Evolutionary conservation across 306 rosid genomes (phyloP).

Genomic region (Cyamopsis tetragonoloba): DNA sequence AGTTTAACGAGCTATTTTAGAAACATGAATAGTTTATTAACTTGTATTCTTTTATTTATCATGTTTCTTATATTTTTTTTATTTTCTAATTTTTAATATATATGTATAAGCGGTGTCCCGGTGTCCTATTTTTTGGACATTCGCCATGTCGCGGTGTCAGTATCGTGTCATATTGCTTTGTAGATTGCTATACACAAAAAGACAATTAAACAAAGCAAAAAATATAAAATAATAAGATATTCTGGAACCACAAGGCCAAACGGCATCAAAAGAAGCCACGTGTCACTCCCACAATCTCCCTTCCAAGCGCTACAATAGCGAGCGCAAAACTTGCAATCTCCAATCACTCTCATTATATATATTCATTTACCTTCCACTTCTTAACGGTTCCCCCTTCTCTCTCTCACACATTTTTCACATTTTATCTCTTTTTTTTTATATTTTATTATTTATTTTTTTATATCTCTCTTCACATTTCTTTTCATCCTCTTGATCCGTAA

Average conservation of each 20-base stretch:
- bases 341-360: conserved; percentile 28
- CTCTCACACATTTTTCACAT: background rate
- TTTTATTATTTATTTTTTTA: too few species aligned
- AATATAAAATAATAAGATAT: too few species aligned
- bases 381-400: conserved; percentile 39
- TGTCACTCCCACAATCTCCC: conserved; percentile 36
- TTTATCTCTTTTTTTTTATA: conserved; percentile 25
- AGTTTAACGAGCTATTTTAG: too few species aligned
- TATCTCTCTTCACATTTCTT: conserved; percentile 29
- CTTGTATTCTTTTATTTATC: too few species aligned
- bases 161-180: too few species aligned
- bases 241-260: too few species aligned
- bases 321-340: conserved; percentile 50
- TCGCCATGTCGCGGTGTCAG: too few species aligned
- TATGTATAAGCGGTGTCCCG: too few species aligned
- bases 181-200: background rate
- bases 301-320: conserved; percentile 43
- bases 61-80: too few species aligned
- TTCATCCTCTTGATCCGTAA: conserved; percentile 20
- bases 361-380: conserved; percentile 16
- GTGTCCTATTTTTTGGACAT: too few species aligned
- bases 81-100: too few species aligned
- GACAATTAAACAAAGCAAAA: background rate
- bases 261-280: conserved; percentile 32
- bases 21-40: too few species aligned